Conservation (phyloP, 106 monocot genomes). For the Ottelia alismoides region DNA sequence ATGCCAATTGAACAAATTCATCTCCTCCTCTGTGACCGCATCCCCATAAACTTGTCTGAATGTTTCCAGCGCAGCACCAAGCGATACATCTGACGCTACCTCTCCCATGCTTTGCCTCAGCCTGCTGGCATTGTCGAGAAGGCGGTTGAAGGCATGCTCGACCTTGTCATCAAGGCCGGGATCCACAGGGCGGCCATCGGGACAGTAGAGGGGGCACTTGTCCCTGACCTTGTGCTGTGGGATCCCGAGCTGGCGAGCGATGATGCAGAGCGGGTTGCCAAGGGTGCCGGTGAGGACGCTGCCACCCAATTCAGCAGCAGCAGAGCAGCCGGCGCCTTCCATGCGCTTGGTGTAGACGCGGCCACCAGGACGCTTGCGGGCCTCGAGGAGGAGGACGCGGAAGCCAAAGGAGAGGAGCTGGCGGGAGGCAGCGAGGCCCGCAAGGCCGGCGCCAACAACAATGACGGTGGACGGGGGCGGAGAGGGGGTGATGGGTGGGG, state of each 20-base stretch:
- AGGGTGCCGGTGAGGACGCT: constrained; percentile 77
- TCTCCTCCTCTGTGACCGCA: constrained; percentile 67
- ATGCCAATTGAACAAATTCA: constrained; percentile 94
- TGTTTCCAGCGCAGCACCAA: constrained; percentile 81
- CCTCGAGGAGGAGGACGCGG: constrained; percentile 70
- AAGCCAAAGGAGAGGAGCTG: constrained; percentile 79
- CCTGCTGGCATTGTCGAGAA: constrained; percentile 72
- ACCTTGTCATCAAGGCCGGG: constrained; percentile 56
- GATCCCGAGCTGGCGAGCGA: constrained; percentile 65
- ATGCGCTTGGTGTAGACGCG: constrained; percentile 86
- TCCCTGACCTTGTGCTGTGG: constrained; percentile 77
- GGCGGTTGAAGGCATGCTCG: constrained; percentile 76
- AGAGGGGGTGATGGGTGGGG: constrained; percentile 45
- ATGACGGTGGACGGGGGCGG: constrained; percentile 36
- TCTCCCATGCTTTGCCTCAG: constrained; percentile 86
- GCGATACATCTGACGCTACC: constrained; percentile 79
- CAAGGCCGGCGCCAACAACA: constrained; percentile 72
- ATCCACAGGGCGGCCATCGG: constrained; percentile 65
- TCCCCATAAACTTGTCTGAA: constrained; percentile 69
- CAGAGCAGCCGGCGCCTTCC: constrained; percentile 48
- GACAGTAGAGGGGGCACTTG: constrained; percentile 75
- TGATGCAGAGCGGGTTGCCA: constrained; percentile 82
- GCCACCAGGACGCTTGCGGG: constrained; percentile 83
- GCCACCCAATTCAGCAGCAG: constrained; percentile 78
- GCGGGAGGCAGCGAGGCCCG: constrained; percentile 73